Evolutionary conservation across 257 asterid genomes (phyloP).

Genomic region (Fraxinus quadrangulata): DNA sequence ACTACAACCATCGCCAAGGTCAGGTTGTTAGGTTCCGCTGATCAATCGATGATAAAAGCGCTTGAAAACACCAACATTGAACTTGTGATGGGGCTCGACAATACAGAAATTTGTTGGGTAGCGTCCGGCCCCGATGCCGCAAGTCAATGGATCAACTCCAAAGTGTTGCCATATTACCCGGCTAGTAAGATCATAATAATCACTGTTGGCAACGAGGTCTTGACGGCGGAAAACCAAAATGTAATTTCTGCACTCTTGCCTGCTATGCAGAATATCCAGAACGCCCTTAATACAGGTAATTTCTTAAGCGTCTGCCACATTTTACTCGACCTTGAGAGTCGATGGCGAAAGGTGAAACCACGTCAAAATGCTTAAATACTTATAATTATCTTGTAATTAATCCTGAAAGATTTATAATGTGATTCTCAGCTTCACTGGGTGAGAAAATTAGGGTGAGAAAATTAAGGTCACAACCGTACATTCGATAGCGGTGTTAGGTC

Average conservation of each 20-base stretch:
- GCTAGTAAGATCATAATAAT: slow-evolving; percentile 77
- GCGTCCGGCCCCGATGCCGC: slow-evolving; percentile 86
- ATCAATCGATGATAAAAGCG: slow-evolving; percentile 73
- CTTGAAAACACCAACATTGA: slow-evolving; percentile 71
- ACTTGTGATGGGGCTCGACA: slow-evolving; percentile 85
- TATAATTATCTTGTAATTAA: neutral
- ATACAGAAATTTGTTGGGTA: slow-evolving; percentile 79
- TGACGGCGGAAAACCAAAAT: slow-evolving; percentile 54
- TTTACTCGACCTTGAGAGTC: no score
- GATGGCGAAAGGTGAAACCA: no score
- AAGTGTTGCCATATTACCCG: slow-evolving; percentile 70
- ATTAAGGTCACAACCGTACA: slow-evolving; percentile 60
- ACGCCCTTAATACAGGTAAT: slow-evolving; percentile 86
- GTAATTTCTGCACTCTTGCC: slow-evolving; percentile 73
- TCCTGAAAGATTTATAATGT: neutral
- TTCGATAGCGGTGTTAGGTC: slow-evolving; percentile 50
- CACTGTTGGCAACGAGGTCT: slow-evolving; percentile 90
- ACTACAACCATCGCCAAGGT: slow-evolving; percentile 55
- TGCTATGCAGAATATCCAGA: slow-evolving; percentile 96
- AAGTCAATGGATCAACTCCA: slow-evolving; percentile 72
- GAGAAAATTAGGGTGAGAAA: no score
- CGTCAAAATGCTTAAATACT: no score
- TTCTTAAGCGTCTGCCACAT: neutral
- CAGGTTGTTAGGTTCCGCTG: slow-evolving; percentile 75
- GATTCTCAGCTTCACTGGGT: slow-evolving; percentile 46